Evolutionary conservation across 345 rosid genomes (phyloP).

Genomic region (Xanthoceras sorbifolium): DNA sequence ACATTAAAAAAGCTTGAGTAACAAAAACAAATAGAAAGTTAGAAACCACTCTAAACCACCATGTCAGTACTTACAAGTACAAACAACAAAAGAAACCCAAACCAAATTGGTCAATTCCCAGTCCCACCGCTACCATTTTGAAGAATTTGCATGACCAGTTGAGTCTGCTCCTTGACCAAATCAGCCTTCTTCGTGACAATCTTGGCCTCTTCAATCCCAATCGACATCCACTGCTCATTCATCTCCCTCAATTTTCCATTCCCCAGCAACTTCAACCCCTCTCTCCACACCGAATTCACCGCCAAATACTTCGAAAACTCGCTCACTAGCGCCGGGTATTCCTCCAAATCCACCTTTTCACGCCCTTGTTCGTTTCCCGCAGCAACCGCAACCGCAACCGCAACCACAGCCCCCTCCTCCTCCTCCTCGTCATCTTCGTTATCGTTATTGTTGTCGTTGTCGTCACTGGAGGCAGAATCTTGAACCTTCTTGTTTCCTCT

Average conservation of each 20-base stretch:
- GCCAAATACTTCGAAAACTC: conserved; percentile 21
- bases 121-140: background rate
- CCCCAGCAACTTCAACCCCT: conserved; percentile 26
- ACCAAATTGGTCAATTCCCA: background rate
- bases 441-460: background rate
- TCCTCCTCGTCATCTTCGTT: conserved; percentile 1
- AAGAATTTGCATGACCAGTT: conserved; percentile 18
- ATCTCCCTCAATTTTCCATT: conserved; percentile 28
- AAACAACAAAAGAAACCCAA: background rate
- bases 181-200: conserved; percentile 36
- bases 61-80: background rate
- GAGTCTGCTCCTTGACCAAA: conserved; percentile 23
- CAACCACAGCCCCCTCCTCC: background rate
- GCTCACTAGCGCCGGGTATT: conserved; percentile 25
- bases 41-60: background rate
- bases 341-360: conserved; percentile 20
- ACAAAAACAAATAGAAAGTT: background rate
- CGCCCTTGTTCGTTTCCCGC: background rate
- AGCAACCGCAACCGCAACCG: no score
- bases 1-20: background rate
- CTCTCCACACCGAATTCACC: conserved; percentile 23
- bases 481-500: background rate
- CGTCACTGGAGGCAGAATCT: background rate
- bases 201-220: conserved; percentile 36
- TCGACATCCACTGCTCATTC: conserved; percentile 31